Base-by-base conservation (phyloP, 1,284 basidiomycete species). In the Jaminaea rosea region DNA sequence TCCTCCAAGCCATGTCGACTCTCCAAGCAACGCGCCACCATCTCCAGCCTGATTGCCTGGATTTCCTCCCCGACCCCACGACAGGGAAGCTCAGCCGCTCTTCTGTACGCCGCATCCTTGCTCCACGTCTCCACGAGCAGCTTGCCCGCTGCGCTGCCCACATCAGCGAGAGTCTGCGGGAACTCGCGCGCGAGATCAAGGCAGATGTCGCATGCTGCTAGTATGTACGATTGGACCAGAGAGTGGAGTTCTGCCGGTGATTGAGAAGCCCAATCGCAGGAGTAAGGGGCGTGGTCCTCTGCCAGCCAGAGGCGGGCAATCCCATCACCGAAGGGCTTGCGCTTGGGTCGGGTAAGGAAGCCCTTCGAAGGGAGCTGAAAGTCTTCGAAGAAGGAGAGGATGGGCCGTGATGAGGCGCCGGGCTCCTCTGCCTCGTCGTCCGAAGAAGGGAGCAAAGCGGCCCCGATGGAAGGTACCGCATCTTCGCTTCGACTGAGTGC, bases 241-340 rank as follows among this genome's bases (percentile, higher is more conserved):
- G 19, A 42, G 23, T 42, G 39, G 19, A 21, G 39, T 8, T 26
- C 27, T 26, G 34, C 44, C 26, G 8, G 44, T 19, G 4, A 21
- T 11, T 28, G 21, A 26, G 17, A 19, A 10, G 11, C 8, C 23
- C 26, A 31, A 7, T 26, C 24, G 23, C 23, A 15, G 17, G 34
- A n/a, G 34, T 51, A 55, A 11, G 49, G 37, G n/a, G 49, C 42
- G n/a, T 46, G 48, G 27, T 55, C 53, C 42, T 55, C 53, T 2
- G 49, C 26, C 31, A 55, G 41, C 53, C 53, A 55, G 10, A 51
- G 29, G 26, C 49, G 36, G 9, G 27, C 26, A n/a, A 55, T 46
- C 29, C 49, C 53, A 7, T 55, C 44, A 13, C 29, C 26, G 21
- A 27, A 28, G 28, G 34, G 27, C 47, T 4, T 39, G 32, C 11